Conservation (phyloP, 768 basidiomycete genomes). For the Candolleomyces eurysporus region DNA sequence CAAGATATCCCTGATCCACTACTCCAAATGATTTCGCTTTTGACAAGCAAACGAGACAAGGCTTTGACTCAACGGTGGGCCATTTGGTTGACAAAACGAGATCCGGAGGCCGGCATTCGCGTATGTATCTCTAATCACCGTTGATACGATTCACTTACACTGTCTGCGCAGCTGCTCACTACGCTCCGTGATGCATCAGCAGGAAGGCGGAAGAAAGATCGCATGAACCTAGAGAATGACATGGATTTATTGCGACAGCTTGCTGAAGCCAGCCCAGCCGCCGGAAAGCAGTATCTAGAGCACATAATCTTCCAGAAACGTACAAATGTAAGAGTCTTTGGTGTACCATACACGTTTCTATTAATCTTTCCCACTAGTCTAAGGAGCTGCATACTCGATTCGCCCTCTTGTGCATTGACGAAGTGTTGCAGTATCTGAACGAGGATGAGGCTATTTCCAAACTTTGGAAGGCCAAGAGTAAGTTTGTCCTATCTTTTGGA, state of each 20-base stretch:
- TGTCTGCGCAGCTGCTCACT: slow-evolving; percentile 54
- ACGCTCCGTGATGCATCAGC: slow-evolving; percentile 33
- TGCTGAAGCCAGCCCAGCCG: slow-evolving; percentile 50
- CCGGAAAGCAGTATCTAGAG: slow-evolving; percentile 74
- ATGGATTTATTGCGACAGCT: slow-evolving; percentile 54
- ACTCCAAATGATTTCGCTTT: slow-evolving; percentile 52
- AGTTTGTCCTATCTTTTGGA: slow-evolving; percentile 3
- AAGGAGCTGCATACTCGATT: slow-evolving; percentile 65
- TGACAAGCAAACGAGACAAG: slow-evolving; percentile 59
- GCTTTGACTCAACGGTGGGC: slow-evolving; percentile 70
- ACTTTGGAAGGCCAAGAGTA: slow-evolving; percentile 75
- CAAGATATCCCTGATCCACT: slow-evolving; percentile 63
- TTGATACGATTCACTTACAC: not conserved
- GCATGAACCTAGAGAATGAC: slow-evolving; percentile 54
- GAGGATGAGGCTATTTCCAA: slow-evolving; percentile 55
- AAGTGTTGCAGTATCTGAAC: slow-evolving; percentile 47
- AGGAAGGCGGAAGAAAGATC: slow-evolving; percentile 49
- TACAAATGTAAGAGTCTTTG: slow-evolving; percentile 43
- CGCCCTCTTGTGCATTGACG: slow-evolving; percentile 52
- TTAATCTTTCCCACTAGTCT: slow-evolving; percentile 38
- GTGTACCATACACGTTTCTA: not conserved
- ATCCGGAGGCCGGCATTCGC: slow-evolving; percentile 69
- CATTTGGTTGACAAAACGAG: slow-evolving; percentile 72
- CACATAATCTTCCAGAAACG: slow-evolving; percentile 73
- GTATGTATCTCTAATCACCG: slow-evolving; percentile 31